These are phyloP conservation scores for Suillus placidus DNA, from an alignment of 768 basidiomycete species.

Conservation along the genomic window DNA sequence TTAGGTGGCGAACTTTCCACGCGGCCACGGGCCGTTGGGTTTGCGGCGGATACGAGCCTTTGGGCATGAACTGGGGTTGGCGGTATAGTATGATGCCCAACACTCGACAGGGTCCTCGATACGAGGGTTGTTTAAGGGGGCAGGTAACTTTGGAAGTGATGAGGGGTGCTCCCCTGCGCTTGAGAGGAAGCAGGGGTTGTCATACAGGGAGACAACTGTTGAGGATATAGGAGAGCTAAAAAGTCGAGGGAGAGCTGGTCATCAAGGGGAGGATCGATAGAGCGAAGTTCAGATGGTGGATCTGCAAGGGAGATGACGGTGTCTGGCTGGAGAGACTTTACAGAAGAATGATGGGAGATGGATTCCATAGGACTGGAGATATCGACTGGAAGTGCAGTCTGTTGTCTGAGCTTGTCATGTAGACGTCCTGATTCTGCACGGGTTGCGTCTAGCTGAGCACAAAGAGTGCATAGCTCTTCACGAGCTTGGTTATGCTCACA, in stretches of 20 bases:
- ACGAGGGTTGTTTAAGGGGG: slow-evolving; percentile 44
- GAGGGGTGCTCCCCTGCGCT: slow-evolving; percentile 32
- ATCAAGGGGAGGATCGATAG: slow-evolving; percentile 15
- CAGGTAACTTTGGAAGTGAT: slow-evolving; percentile 22
- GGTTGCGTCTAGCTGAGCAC: slow-evolving; percentile 36
- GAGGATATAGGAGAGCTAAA: slow-evolving; percentile 22
- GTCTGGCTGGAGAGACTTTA: slow-evolving; percentile 13
- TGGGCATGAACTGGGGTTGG: slow-evolving; percentile 49
- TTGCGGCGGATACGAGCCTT: slow-evolving; percentile 50
- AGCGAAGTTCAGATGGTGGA: slow-evolving; percentile 13
- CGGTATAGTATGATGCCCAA: slow-evolving; percentile 49
- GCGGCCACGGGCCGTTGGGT: slow-evolving; percentile 34
- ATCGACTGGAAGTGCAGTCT: slow-evolving; percentile 1
- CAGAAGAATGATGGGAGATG: slow-evolving; percentile 8
- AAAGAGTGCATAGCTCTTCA: slow-evolving; percentile 35
- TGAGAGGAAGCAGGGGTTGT: slow-evolving; percentile 37
- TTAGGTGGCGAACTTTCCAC: too few species aligned
- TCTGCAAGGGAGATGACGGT: slow-evolving; percentile 10
- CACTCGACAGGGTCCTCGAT: slow-evolving; percentile 48
- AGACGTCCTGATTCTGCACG: slow-evolving; percentile 37
- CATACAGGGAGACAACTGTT: slow-evolving; percentile 27
- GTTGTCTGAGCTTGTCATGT: slow-evolving; percentile 25
- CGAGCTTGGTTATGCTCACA: slow-evolving; percentile 40
- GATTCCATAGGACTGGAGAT: slow-evolving; percentile 15
- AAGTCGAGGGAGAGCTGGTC: slow-evolving; percentile 22